Conservation (phyloP, 1,139 yeast species). For the Nematodospora anomalae region DNA sequence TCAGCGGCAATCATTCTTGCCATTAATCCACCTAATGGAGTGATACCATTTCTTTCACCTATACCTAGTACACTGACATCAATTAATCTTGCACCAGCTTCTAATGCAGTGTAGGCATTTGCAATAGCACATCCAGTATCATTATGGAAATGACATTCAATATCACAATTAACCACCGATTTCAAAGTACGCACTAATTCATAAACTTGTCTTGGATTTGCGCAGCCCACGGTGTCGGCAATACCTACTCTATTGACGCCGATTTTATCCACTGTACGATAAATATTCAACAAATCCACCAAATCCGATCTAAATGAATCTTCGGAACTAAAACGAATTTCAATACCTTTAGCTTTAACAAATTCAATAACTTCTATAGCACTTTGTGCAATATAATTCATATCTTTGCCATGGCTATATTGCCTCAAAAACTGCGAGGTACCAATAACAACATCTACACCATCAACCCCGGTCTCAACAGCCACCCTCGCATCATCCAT, state of each 20-base stretch:
- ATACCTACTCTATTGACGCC: slow-evolving; percentile 99
- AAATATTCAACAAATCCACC: slow-evolving; percentile 91
- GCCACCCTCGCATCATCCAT: slow-evolving; percentile 99
- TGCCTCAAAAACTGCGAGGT: slow-evolving; percentile 94
- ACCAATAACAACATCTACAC: slow-evolving; percentile 98
- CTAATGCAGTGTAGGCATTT: slow-evolving; percentile 95
- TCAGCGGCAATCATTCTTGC: slow-evolving; percentile 99
- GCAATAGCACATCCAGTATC: slow-evolving; percentile 99
- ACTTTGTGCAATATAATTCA: slow-evolving; percentile 95
- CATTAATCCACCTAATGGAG: slow-evolving; percentile 97
- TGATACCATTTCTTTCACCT: slow-evolving; percentile 98
- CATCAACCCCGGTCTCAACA: slow-evolving; percentile 97
- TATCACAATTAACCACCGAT: slow-evolving; percentile 93
- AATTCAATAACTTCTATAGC: slow-evolving; percentile 97
- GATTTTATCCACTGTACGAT: slow-evolving; percentile 94
- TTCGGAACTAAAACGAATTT: slow-evolving; percentile 94
- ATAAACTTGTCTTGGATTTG: slow-evolving; percentile 98
- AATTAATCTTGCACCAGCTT: slow-evolving; percentile 94
- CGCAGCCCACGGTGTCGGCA: slow-evolving; percentile 99
- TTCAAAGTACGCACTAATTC: slow-evolving; percentile 92
- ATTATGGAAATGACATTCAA: slow-evolving; percentile 98
- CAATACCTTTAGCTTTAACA: slow-evolving; percentile 95
- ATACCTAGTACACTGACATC: slow-evolving; percentile 96
- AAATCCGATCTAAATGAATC: slow-evolving; percentile 97
- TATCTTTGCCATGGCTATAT: slow-evolving; percentile 97